Conservation (phyloP, 371 early-diverging fungal genomes). For the Blakeslea trispora region DNA sequence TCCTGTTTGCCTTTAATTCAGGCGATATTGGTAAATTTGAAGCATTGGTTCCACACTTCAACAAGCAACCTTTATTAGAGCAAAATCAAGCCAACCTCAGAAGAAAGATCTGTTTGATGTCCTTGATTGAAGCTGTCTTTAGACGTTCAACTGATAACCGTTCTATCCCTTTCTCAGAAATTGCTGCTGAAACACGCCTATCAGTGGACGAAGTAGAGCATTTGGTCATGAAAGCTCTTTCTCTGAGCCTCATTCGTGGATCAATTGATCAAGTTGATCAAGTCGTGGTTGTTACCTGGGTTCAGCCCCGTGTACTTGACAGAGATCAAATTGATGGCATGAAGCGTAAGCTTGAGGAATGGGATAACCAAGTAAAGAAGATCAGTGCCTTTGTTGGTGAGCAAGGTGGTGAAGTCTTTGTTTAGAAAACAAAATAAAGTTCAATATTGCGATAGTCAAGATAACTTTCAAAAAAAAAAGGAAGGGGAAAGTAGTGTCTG, state of each 20-base stretch:
- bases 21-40: conserved; percentile 95
- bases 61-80: conserved; percentile 79
- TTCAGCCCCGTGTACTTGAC: conserved; percentile 95
- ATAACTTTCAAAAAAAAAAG: too few relatives aligned
- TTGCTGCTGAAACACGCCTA: conserved; percentile 87
- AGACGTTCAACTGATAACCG: conserved; percentile 81
- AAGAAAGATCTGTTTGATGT: conserved; percentile 97
- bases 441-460: too few relatives aligned
- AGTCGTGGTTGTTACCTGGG: conserved; percentile 89
- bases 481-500: too few relatives aligned
- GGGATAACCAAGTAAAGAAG: conserved; percentile 42
- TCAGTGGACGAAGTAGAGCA: conserved; percentile 92
- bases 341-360: conserved; percentile 50
- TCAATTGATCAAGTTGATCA: conserved; percentile 94
- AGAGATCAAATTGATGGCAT: conserved; percentile 83
- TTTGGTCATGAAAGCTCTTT: conserved; percentile 95
- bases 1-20: conserved; percentile 90
- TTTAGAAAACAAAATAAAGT: conserved; percentile 29
- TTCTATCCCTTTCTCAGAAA: conserved; percentile 79
- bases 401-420: conserved; percentile 58
- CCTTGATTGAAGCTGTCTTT: conserved; percentile 93
- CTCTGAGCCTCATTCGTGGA: conserved; percentile 89
- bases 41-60: conserved; percentile 71
- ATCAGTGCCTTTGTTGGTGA: conserved; percentile 62
- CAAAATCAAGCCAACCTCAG: conserved; percentile 73